Evolutionary conservation across 2,329 filamentous ascomycete species (phyloP).

Genomic region (Colletotrichum euphorbiae): DNA sequence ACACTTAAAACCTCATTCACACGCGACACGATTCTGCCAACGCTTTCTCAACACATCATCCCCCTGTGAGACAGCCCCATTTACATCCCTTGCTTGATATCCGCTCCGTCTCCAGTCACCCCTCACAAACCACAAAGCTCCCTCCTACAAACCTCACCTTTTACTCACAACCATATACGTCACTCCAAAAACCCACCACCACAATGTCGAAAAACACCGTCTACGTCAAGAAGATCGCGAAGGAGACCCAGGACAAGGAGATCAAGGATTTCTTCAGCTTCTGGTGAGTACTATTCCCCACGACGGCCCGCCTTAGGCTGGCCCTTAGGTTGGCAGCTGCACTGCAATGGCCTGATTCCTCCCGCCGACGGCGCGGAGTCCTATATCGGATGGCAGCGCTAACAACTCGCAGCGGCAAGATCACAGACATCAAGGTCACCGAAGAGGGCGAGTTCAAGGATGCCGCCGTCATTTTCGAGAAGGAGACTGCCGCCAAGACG

Average conservation of each 20-base stretch:
- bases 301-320: too few species aligned
- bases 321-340: not conserved
- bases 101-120: conserved; percentile 31
- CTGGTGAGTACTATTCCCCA: conserved; percentile 67
- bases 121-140: conserved; percentile 32
- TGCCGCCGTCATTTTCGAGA: conserved; percentile 96
- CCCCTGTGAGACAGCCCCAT: conserved; percentile 28
- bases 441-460: conserved; percentile 77
- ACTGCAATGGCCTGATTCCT: conserved; percentile 15
- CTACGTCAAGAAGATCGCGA: conserved; percentile 89
- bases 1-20: conserved; percentile 27
- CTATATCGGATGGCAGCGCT: not conserved
- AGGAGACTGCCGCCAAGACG: conserved; percentile 95
- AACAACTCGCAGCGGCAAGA: conserved; percentile 79
- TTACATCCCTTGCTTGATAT: conserved; percentile 33
- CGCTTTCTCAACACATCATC: not conserved
- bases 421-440: conserved; percentile 83
- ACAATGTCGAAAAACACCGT: conserved; percentile 76
- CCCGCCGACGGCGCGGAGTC: not conserved
- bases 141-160: conserved; percentile 26
- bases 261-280: conserved; percentile 98
- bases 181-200: conserved; percentile 30
- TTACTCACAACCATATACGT: conserved; percentile 19
- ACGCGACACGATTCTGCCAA: conserved; percentile 4
- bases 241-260: conserved; percentile 86